Conservation (phyloP, 495 filamentous ascomycete genomes). For the Talaromyces wortmannii region DNA sequence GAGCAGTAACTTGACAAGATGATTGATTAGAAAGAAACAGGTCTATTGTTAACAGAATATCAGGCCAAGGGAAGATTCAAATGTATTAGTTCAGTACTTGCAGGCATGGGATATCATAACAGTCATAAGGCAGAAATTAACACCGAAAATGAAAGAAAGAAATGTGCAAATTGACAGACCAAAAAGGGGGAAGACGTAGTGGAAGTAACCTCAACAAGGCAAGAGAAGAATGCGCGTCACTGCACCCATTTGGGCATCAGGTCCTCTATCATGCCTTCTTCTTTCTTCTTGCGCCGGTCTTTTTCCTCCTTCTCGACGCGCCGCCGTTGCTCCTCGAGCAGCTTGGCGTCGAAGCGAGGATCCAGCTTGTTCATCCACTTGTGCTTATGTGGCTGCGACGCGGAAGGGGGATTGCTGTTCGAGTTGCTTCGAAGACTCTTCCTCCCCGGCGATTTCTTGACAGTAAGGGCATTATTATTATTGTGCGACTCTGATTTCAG, state of each 20-base stretch:
- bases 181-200: not conserved
- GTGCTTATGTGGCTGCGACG: not conserved
- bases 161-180: not conserved
- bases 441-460: not conserved
- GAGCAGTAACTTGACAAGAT: too few species aligned
- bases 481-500: not conserved
- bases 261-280: not conserved
- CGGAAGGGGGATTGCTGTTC: not conserved
- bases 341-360: conserved; percentile 4
- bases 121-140: not conserved
- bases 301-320: not conserved
- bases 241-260: conserved; percentile 2
- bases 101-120: not conserved
- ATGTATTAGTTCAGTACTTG: not conserved
- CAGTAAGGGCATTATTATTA: too few species aligned
- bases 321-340: conserved; percentile 1
- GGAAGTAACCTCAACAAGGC: not conserved
- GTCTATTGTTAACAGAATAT: too few species aligned
- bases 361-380: conserved; percentile 6
- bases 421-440: not conserved
- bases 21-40: too few species aligned
- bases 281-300: conserved; percentile 2
- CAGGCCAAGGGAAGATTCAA: too few species aligned
- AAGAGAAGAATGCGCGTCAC: not conserved
- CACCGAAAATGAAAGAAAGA: not conserved